Evolutionary conservation across 2,329 filamentous ascomycete genomes (phyloP).

Genomic region (Sporothrix globosa): DNA sequence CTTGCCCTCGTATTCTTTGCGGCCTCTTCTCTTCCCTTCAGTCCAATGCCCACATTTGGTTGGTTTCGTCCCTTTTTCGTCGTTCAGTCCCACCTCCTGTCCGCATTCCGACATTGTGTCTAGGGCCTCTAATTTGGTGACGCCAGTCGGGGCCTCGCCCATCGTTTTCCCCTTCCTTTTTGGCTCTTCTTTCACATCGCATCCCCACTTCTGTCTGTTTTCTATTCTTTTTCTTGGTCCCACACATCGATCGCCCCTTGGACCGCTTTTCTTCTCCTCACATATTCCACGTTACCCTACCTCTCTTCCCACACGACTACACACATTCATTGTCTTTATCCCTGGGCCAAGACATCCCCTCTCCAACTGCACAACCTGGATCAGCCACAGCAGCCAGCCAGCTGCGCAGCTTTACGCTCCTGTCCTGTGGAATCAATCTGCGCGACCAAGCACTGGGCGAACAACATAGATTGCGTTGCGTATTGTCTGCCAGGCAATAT

Average conservation of each 20-base stretch:
- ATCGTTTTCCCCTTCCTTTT: conserved; percentile 11
- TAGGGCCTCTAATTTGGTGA: background rate
- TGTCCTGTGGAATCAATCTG: conserved; percentile 24
- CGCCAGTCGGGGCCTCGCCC: background rate
- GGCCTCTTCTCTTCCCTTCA: background rate
- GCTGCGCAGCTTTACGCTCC: conserved; percentile 4
- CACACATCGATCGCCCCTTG: background rate
- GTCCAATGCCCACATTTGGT: background rate
- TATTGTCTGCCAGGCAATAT: conserved; percentile 2
- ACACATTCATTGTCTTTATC: background rate
- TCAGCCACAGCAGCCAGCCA: background rate
- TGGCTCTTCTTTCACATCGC: background rate
- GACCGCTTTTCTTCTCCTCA: background rate
- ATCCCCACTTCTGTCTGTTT: background rate
- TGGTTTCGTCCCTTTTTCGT: conserved; percentile 1
- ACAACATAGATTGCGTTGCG: conserved; percentile 29
- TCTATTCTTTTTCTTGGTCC: background rate
- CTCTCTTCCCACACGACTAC: background rate
- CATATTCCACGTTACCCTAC: conserved; percentile 6
- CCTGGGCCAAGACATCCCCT: conserved; percentile 21
- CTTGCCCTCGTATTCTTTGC: conserved; percentile 10
- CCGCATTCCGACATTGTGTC: conserved; percentile 3
- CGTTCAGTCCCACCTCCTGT: conserved; percentile 9
- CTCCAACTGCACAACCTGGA: background rate
- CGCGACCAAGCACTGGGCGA: conserved; percentile 17